phyloP scores from a whole-genome alignment of 2,329 filamentous ascomycete genomes.

The Teratosphaeria pseudoeucalypti region DNA sequence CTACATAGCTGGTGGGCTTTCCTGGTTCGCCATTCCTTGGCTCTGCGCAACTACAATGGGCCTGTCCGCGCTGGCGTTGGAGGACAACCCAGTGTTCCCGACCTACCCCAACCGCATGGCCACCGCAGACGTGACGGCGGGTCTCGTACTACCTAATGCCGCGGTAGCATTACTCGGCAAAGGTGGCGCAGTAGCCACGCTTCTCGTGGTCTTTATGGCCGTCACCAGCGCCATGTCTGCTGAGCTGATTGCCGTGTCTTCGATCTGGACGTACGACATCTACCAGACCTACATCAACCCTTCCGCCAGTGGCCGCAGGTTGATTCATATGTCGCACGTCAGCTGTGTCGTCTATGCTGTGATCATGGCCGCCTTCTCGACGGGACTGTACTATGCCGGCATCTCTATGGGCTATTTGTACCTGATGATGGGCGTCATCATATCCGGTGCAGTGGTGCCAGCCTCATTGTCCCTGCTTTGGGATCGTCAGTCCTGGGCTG shows the following conservation, averaged over 20 bases:
- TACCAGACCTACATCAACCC: constrained; percentile 84
- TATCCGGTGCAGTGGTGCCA: constrained; percentile 65
- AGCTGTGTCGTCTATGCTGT: constrained; percentile 65
- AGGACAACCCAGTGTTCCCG: constrained; percentile 61
- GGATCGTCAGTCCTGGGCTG: constrained; percentile 67
- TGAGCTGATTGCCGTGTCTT: constrained; percentile 77
- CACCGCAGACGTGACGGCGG: constrained; percentile 65
- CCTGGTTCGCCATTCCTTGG: constrained; percentile 92
- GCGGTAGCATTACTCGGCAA: constrained; percentile 74
- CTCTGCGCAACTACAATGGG: constrained; percentile 82
- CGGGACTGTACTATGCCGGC: constrained; percentile 50
- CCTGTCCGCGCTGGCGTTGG: constrained; percentile 67
- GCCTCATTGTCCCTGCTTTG: constrained; percentile 72
- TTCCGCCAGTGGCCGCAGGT: constrained; percentile 57
- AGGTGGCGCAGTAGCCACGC: constrained; percentile 66
- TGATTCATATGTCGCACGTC: constrained; percentile 71
- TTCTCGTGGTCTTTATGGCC: constrained; percentile 81
- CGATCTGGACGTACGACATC: constrained; percentile 79
- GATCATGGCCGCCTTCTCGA: constrained; percentile 67
- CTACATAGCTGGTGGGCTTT: constrained; percentile 62
- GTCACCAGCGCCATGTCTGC: constrained; percentile 76
- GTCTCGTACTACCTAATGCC: constrained; percentile 74
- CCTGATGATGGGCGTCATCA: constrained; percentile 84
- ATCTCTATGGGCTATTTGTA: constrained; percentile 86
- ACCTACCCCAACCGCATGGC: constrained; percentile 64